A percentile compares a stretch with the other conserved stretches of the same genome.
Evolutionary conservation across 768 basidiomycete genomes (phyloP).

Genomic region (Termitomyces sp.): DNA sequence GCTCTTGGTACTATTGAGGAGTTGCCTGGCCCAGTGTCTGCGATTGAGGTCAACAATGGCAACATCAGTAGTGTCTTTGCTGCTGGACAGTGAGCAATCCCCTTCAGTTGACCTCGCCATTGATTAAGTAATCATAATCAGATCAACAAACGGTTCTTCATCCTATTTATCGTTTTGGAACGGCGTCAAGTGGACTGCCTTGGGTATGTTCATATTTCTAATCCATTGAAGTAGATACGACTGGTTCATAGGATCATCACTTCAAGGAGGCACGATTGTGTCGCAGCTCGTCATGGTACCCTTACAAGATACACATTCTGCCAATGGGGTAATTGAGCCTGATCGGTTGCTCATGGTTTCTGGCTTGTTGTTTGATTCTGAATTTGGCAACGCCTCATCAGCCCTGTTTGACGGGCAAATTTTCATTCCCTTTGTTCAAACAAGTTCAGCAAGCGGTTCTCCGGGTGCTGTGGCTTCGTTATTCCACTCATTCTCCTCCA

Average conservation of each 20-base stretch:
- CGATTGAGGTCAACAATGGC: slow-evolving; percentile 76
- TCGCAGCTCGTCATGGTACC: slow-evolving; percentile 90
- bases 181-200: slow-evolving; percentile 64
- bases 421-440: slow-evolving; percentile 78
- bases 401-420: slow-evolving; percentile 82
- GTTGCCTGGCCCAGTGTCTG: slow-evolving; percentile 87
- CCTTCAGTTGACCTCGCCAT: neutral
- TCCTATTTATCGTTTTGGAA: slow-evolving; percentile 85
- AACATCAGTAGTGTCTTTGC: slow-evolving; percentile 85
- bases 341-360: slow-evolving; percentile 92
- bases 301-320: slow-evolving; percentile 65
- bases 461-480: slow-evolving; percentile 70
- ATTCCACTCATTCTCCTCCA: slow-evolving; percentile 76
- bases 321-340: slow-evolving; percentile 65
- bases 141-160: slow-evolving; percentile 50
- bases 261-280: slow-evolving; percentile 56
- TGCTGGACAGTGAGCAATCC: slow-evolving; percentile 67
- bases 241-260: slow-evolving; percentile 40
- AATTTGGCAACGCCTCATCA: slow-evolving; percentile 75
- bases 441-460: slow-evolving; percentile 58
- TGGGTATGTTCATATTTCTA: slow-evolving; percentile 38
- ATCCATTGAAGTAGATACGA: neutral
- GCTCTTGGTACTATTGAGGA: slow-evolving; percentile 51
- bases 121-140: slow-evolving; percentile 15
- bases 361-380: slow-evolving; percentile 62